Evolutionary conservation across 2,329 filamentous ascomycete genomes (phyloP).

Genomic region (Ophiostoma sp.): DNA sequence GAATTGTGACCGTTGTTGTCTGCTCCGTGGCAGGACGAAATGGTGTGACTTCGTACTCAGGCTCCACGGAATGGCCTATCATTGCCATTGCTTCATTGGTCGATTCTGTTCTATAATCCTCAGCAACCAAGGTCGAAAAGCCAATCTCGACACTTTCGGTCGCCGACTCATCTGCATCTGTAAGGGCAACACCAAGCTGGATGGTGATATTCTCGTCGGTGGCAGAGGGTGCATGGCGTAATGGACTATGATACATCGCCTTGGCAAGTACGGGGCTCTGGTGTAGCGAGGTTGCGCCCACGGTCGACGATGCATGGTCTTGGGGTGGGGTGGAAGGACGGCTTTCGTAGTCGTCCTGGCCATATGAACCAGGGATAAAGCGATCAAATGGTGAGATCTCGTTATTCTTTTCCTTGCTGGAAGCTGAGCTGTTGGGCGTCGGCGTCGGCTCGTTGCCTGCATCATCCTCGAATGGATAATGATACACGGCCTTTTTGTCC

Average conservation of each 20-base stretch:
- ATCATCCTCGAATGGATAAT: slow-evolving; percentile 45
- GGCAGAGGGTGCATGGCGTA: neutral
- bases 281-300: neutral
- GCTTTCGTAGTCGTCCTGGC: slow-evolving; percentile 21
- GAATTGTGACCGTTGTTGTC: slow-evolving; percentile 47
- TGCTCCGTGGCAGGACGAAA: slow-evolving; percentile 37
- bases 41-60: slow-evolving; percentile 39
- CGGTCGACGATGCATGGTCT: neutral
- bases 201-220: neutral
- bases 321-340: slow-evolving; percentile 19
- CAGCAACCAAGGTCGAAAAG: too few relatives aligned
- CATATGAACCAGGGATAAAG: slow-evolving; percentile 22
- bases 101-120: neutral
- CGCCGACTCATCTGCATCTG: neutral
- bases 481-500: too few relatives aligned
- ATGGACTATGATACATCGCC: slow-evolving; percentile 3
- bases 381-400: slow-evolving; percentile 15
- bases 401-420: neutral
- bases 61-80: neutral
- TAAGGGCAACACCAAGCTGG: neutral
- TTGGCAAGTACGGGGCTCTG: slow-evolving; percentile 5
- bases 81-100: neutral
- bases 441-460: slow-evolving; percentile 8
- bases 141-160: neutral
- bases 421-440: neutral